A percentile compares a stretch with the other conserved stretches of the same genome.
Conservation (phyloP, 371 early-diverging fungal species). For the Phascolomyces articulosus region DNA sequence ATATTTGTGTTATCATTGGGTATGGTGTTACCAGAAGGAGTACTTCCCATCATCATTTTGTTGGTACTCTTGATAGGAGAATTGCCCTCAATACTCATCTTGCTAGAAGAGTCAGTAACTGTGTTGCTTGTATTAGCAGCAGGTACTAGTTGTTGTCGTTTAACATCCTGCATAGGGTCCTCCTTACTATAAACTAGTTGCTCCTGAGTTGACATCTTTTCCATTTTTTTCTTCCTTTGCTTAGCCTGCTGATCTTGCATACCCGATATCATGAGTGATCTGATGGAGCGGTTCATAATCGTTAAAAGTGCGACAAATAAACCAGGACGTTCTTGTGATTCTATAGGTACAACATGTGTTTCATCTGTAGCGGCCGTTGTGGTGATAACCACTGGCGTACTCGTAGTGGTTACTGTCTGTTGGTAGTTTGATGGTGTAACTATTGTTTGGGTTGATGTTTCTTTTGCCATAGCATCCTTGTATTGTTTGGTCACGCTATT, state of each 20-base stretch:
- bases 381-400: background rate
- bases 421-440: constrained; percentile 5
- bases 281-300: constrained; percentile 31
- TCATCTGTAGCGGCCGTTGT: background rate
- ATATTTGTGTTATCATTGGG: no score
- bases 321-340: constrained; percentile 18
- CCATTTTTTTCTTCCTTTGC: background rate
- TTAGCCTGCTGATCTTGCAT: constrained; percentile 6
- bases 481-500: constrained; percentile 16
- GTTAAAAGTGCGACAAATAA: constrained; percentile 24
- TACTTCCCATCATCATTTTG: no score
- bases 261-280: constrained; percentile 15
- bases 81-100: no score
- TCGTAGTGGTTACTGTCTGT: background rate
- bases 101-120: no score
- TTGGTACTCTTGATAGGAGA: no score
- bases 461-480: constrained; percentile 16
- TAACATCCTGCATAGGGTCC: no score
- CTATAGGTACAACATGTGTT: background rate
- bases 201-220: no score
- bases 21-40: background rate
- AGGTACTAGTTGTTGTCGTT: no score
- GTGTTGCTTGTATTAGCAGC: no score
- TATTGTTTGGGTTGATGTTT: background rate
- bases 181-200: no score